Conservation (phyloP, 768 basidiomycete genomes). For the Pisolithus marmoratus region DNA sequence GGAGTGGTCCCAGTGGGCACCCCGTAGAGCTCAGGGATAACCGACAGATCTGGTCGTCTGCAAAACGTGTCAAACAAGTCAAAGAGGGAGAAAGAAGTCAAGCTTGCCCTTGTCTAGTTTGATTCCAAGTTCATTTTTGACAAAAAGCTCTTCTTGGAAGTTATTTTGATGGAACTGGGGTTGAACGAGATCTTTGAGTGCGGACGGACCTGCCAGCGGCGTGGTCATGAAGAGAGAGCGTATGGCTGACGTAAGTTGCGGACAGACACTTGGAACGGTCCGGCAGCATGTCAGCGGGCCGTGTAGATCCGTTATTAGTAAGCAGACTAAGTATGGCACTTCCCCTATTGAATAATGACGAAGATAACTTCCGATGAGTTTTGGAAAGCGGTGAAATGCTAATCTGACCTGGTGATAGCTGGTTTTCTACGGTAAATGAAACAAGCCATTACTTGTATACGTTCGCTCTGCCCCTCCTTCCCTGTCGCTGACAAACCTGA, state of each 20-base stretch:
- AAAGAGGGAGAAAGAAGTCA: not conserved
- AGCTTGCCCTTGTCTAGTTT: constrained; percentile 85
- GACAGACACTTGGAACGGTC: too few species aligned
- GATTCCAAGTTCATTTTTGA: constrained; percentile 77
- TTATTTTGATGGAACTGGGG: constrained; percentile 96
- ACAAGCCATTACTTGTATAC: not conserved
- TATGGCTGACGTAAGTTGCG: too few species aligned
- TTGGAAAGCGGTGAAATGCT: too few species aligned
- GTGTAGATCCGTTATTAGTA: too few species aligned
- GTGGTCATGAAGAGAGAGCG: constrained; percentile 26
- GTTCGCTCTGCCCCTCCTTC: not conserved
- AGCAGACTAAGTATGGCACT: too few species aligned
- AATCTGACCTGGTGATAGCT: too few species aligned
- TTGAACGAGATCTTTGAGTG: constrained; percentile 63
- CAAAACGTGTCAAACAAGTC: not conserved
- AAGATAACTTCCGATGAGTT: too few species aligned
- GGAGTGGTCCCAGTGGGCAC: constrained; percentile 85
- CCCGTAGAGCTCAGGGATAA: constrained; percentile 75
- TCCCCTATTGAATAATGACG: too few species aligned
- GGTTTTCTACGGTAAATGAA: too few species aligned
- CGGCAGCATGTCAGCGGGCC: too few species aligned
- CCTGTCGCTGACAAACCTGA: not conserved
- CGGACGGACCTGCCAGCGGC: constrained; percentile 52
- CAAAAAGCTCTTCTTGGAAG: constrained; percentile 71
- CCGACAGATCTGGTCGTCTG: constrained; percentile 94